phyloP scores from a whole-genome alignment of 1,139 yeast genomes.

The Candida labiduridarum region DNA sequence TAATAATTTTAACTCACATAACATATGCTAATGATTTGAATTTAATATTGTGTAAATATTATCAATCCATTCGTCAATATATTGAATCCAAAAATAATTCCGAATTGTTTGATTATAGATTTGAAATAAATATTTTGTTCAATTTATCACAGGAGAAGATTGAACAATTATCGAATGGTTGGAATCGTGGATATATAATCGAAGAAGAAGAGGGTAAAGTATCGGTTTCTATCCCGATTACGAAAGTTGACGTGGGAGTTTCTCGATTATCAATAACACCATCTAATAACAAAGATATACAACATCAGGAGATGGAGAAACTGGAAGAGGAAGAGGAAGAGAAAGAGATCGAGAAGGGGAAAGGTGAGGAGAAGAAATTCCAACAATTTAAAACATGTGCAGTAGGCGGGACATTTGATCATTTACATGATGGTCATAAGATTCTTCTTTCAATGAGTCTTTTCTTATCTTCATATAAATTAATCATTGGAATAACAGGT shows the following conservation, averaged over 20 bases:
- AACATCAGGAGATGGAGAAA: neutral
- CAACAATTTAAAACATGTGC: slow-evolving; percentile 39
- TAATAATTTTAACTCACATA: slow-evolving; percentile 24
- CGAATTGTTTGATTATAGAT: slow-evolving; percentile 22
- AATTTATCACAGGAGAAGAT: slow-evolving; percentile 15
- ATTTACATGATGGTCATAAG: slow-evolving; percentile 94
- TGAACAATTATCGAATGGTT: slow-evolving; percentile 2
- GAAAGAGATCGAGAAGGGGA: too few relatives aligned
- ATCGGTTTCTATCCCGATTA: neutral
- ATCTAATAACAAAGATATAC: neutral
- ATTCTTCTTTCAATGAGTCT: slow-evolving; percentile 75
- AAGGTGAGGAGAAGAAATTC: neutral
- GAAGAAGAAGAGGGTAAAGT: slow-evolving; percentile 5
- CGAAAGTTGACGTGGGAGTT: neutral
- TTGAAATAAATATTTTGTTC: slow-evolving; percentile 37
- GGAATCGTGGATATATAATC: slow-evolving; percentile 10
- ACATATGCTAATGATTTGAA: slow-evolving; percentile 26
- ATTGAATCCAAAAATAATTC: slow-evolving; percentile 15
- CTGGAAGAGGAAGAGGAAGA: too few relatives aligned
- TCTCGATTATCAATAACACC: neutral
- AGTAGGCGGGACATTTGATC: slow-evolving; percentile 97
- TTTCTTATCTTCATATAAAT: slow-evolving; percentile 52
- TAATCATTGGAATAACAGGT: slow-evolving; percentile 87
- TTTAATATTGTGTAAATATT: slow-evolving; percentile 28
- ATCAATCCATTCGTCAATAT: slow-evolving; percentile 25